These are phyloP conservation scores for Megacollybia platyphylla DNA, from an alignment of 1,284 basidiomycete species.

Conservation along the genomic window DNA sequence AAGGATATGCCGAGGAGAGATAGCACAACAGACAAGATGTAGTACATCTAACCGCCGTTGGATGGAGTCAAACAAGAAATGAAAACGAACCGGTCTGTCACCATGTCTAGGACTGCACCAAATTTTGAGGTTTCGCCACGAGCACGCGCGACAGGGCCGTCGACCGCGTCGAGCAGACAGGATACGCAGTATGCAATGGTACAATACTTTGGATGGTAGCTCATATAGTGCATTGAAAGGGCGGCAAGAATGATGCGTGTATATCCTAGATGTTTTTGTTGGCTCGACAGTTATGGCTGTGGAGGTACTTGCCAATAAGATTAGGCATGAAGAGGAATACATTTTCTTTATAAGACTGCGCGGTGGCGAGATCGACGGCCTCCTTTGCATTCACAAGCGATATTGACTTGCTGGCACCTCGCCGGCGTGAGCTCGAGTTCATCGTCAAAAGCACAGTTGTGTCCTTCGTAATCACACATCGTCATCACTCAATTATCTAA, in stretches of 20 bases:
- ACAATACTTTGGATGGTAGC: slow-evolving; percentile 85
- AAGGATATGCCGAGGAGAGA: slow-evolving; percentile 82
- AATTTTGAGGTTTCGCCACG: slow-evolving; percentile 91
- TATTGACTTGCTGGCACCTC: slow-evolving; percentile 24
- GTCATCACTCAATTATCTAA: not conserved
- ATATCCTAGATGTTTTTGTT: slow-evolving; percentile 50
- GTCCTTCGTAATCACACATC: not conserved
- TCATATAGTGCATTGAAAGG: slow-evolving; percentile 88
- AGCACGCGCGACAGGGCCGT: slow-evolving; percentile 87
- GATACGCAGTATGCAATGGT: slow-evolving; percentile 86
- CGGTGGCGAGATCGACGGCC: slow-evolving; percentile 74
- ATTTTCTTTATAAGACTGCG: slow-evolving; percentile 79
- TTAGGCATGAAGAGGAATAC: slow-evolving; percentile 96
- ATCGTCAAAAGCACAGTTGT: not conserved
- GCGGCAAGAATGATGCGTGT: slow-evolving; percentile 86
- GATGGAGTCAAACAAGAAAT: not conserved
- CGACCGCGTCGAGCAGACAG: slow-evolving; percentile 92
- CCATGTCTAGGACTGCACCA: slow-evolving; percentile 98
- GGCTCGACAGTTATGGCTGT: not conserved
- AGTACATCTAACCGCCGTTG: slow-evolving; percentile 58
- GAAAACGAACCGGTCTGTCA: slow-evolving; percentile 81
- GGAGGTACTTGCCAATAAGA: slow-evolving; percentile 64
- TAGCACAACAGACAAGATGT: slow-evolving; percentile 94
- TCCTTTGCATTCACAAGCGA: slow-evolving; percentile 68
- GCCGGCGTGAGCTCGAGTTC: not conserved